Base-by-base conservation (phyloP, 495 filamentous ascomycete species). In the Aspergillus saccharolyticus region DNA sequence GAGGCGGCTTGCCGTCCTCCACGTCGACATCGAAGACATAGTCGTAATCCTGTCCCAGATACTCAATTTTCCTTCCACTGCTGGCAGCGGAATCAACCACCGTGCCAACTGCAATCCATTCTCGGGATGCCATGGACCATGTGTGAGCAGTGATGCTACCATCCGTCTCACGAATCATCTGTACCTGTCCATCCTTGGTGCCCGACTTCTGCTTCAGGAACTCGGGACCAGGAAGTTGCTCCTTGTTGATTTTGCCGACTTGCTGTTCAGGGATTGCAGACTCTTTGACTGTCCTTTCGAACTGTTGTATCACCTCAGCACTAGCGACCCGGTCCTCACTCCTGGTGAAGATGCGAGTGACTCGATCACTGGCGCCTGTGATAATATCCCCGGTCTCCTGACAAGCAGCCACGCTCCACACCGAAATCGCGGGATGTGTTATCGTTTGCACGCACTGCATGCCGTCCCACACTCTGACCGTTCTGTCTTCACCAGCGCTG, bases 21-120 rank as follows among this genome's bases (percentile, higher is more conserved):
- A 97, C 93, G 64, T 97, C 95, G 22, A 99, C 94, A 66, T 97
- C 93, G 61, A 97, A 99, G 49, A 99, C 95, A 68, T 89, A 97
- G 63, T 99, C 95, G 67, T 95, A 99, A 54, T 96, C 89, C 68
- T 92, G 84, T 20, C 95, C 95, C 2, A 86, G 70, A 66, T 92
- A 89, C 44, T 86, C 74, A 14, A 79, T 85, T 68, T 89, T 89
- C 46, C 80, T 79, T 3, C 89, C 87, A 57, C 85, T 89, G 66
- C 90, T 94, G 30, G 87, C 93, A 33, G 85, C 87, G 2, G 90
- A 84, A 56, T 96, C 92, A 17, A 99, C 94, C 16, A 97, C 95
- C 0, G 90, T 96, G 49, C 94, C 94, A 3, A 98, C 85, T 55
- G 86, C 87, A 51, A 89, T 80, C 94, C 94, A 99, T 63, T 82